Evolutionary conservation across 116 monocot species (phyloP).

Genomic region (Thalassia testudinum): DNA sequence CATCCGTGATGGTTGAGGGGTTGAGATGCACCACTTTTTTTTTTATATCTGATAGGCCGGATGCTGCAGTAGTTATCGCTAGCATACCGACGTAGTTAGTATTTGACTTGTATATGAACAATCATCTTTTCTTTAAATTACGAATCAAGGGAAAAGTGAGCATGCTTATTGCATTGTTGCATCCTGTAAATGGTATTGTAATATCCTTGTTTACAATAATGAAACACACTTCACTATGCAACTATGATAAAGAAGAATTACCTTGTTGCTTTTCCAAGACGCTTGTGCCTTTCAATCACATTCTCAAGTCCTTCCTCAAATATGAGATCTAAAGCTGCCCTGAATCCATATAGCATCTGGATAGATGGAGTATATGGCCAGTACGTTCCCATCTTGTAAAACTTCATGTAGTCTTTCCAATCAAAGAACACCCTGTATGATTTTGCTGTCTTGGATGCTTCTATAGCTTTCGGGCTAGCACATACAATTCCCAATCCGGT

Average conservation of each 20-base stretch:
- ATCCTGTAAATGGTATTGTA: no score
- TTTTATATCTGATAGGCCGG: no score
- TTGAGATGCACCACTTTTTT: no score
- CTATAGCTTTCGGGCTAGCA: constrained; percentile 88
- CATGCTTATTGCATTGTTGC: no score
- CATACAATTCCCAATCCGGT: constrained; percentile 86
- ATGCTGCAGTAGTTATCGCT: no score
- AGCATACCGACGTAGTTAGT: no score
- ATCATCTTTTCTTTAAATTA: no score
- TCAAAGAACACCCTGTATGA: constrained; percentile 92
- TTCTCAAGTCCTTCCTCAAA: constrained; percentile 96
- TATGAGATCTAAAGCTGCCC: constrained; percentile 74
- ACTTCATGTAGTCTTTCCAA: constrained; percentile 89
- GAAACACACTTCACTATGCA: no score
- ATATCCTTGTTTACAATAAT: no score
- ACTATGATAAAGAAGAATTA: constrained; percentile 15
- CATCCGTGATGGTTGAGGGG: no score
- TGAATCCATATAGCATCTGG: constrained; percentile 75
- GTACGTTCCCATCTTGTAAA: constrained; percentile 74
- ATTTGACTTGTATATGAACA: no score
- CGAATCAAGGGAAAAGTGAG: no score
- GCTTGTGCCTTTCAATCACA: constrained; percentile 62
- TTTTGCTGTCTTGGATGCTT: constrained; percentile 73
- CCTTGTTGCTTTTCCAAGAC: constrained; percentile 84
- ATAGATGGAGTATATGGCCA: constrained; percentile 99